Percentiles rank a stretch among this genome's conserved stretches.
Evolutionary conservation across 2,329 filamentous ascomycete species (phyloP).

Genomic region (Hymenoscyphus linearis): DNA sequence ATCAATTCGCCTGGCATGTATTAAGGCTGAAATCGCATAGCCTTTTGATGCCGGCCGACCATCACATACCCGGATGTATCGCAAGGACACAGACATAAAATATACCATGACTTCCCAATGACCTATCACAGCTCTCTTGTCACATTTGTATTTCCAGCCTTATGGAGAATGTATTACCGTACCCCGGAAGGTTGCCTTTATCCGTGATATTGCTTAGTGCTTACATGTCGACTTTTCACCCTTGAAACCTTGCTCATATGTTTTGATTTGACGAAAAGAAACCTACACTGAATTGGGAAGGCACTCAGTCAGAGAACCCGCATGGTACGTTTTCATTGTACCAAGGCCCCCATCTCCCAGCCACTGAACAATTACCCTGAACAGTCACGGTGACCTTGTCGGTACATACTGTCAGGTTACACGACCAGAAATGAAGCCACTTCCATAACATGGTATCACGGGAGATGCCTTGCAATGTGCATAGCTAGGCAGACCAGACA

Average conservation of each 20-base stretch:
- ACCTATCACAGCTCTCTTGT: slow-evolving; percentile 4
- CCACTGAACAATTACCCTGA: not conserved
- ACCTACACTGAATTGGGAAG: slow-evolving; percentile 10
- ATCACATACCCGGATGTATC: slow-evolving; percentile 1
- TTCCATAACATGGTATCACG: not conserved
- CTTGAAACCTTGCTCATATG: slow-evolving; percentile 16
- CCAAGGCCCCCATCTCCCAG: not conserved
- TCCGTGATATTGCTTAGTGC: slow-evolving; percentile 22
- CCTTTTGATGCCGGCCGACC: not conserved
- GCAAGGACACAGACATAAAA: not conserved
- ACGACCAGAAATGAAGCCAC: not conserved
- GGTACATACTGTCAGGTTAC: not conserved
- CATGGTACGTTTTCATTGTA: not conserved
- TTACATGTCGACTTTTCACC: slow-evolving; percentile 26
- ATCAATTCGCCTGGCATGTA: slow-evolving; percentile 17
- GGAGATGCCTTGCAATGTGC: not conserved
- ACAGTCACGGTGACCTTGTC: not conserved
- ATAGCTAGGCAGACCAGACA: not conserved
- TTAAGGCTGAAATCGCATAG: slow-evolving; percentile 14
- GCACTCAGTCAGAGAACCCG: not conserved
- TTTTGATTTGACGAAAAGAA: slow-evolving; percentile 11
- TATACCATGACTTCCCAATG: not conserved
- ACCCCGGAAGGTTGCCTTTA: slow-evolving; percentile 15
- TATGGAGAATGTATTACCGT: slow-evolving; percentile 10
- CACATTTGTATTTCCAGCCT: slow-evolving; percentile 15